Base-by-base conservation (phyloP, 192 early-diverging fungal genomes). In the Backusella mclennaniae region DNA sequence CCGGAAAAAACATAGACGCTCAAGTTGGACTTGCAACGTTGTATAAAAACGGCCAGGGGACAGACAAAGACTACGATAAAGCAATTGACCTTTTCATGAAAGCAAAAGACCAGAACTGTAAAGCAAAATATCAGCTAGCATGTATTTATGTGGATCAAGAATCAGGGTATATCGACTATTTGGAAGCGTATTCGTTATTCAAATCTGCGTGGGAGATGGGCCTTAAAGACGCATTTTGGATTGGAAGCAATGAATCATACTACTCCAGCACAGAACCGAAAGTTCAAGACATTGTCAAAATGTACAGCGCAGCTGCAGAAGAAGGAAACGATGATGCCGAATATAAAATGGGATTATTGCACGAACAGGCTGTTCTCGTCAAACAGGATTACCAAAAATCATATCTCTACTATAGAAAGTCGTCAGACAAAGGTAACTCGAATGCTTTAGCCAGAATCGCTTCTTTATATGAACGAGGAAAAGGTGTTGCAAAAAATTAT, bases 161-260 rank as follows among this genome's bases (percentile, higher is more conserved):
- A 63, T 63, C 56, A 29, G 23, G 56, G 2, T 29, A 63, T 26
- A 29, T 63, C 9, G 6, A 63, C 12, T 63, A 63, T 11, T 63
- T 63, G 12, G 21, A 63, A 14, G 56, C 56, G 1, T 63, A 63
- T 14, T 63, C 23, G 26, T 14, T 63, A 1, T 63, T 63, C 26
- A 63, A 63, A 63, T 63, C 56, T 63, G 21, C 56, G 9, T 63
- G 56, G 56, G 26, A 63, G n/a, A 63, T 63, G 56, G 56, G 26
- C 9, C 14, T 29, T n/a, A 63, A 31, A 8, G 23, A 63, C 1
- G 21, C 56, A 26, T 63, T 63, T 63, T 63, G 56, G 56, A 63
- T 63, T 63, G 56, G 11, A 63, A 63, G 56, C 23, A 29, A 29
- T 63, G 56, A 63, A 63, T 26, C 23, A 29, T 63, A 63, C 26